Conservation (phyloP, 1,284 basidiomycete species). For the Amylostereum areolatum region DNA sequence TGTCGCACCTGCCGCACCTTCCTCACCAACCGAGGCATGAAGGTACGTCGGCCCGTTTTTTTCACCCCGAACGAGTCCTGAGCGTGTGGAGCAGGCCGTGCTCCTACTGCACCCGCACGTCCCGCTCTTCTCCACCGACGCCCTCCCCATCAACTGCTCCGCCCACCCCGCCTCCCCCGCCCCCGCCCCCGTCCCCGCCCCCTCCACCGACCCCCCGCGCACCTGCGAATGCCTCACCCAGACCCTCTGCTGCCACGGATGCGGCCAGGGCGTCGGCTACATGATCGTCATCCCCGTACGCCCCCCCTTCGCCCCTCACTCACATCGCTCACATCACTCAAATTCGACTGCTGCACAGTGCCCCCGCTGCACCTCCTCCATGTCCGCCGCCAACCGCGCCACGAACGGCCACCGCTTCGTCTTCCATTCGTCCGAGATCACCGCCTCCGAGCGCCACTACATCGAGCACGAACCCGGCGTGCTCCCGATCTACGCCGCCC, state of each 20-base stretch:
- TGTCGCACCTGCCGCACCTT: constrained; percentile 72
- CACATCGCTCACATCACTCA: neutral
- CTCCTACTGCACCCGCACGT: constrained; percentile 78
- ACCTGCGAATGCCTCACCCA: constrained; percentile 70
- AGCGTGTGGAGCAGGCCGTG: constrained; percentile 52
- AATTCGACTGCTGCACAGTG: constrained; percentile 36
- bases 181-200: constrained; percentile 18
- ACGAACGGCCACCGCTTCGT: constrained; percentile 87
- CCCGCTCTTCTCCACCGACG: constrained; percentile 80
- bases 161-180: constrained; percentile 40
- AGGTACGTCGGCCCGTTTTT: constrained; percentile 37
- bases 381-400: constrained; percentile 54
- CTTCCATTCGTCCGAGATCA: constrained; percentile 76
- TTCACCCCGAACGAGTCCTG: neutral
- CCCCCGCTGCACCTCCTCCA: constrained; percentile 65
- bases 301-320: constrained; percentile 12
- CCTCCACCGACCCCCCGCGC: constrained; percentile 30
- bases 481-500: constrained; percentile 26
- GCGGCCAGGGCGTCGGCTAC: constrained; percentile 72
- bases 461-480: constrained; percentile 68
- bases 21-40: constrained; percentile 81
- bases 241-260: constrained; percentile 76
- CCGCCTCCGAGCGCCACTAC: constrained; percentile 66
- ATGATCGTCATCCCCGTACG: constrained; percentile 66
- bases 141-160: constrained; percentile 72